Evolutionary conservation across 139 green algal species (phyloP).

Genomic region (Volvox reticuliferus): DNA sequence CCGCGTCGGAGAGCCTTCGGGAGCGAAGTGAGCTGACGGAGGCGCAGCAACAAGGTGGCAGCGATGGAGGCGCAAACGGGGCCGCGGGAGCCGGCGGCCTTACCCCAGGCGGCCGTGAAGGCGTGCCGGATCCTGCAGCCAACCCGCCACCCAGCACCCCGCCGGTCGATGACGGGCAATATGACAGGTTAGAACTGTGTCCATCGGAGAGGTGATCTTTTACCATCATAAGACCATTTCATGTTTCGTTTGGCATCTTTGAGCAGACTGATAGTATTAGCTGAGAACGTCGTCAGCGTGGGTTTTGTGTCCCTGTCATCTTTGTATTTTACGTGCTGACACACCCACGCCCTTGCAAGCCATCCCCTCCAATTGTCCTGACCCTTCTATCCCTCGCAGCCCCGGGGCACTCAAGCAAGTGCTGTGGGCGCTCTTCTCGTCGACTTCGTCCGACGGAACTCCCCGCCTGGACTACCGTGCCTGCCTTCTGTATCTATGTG

Average conservation of each 20-base stretch:
- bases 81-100: background rate
- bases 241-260: no score
- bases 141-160: background rate
- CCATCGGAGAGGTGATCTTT: no score
- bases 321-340: no score
- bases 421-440: constrained; percentile 65
- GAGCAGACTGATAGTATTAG: no score
- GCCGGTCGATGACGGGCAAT: constrained; percentile 22
- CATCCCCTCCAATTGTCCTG: background rate
- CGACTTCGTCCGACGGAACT: background rate
- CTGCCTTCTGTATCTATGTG: constrained; percentile 69
- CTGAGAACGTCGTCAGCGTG: no score
- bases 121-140: constrained; percentile 5
- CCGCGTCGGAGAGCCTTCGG: constrained; percentile 1
- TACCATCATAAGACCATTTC: no score
- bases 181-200: constrained; percentile 23
- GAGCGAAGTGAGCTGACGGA: constrained; percentile 10
- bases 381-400: constrained; percentile 1
- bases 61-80: background rate
- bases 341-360: background rate
- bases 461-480: constrained; percentile 45
- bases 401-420: constrained; percentile 59
- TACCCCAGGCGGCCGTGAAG: background rate
- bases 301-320: no score
- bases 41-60: background rate